phyloP scores from a whole-genome alignment of 331 rosid species.

The Quercus lobata region DNA sequence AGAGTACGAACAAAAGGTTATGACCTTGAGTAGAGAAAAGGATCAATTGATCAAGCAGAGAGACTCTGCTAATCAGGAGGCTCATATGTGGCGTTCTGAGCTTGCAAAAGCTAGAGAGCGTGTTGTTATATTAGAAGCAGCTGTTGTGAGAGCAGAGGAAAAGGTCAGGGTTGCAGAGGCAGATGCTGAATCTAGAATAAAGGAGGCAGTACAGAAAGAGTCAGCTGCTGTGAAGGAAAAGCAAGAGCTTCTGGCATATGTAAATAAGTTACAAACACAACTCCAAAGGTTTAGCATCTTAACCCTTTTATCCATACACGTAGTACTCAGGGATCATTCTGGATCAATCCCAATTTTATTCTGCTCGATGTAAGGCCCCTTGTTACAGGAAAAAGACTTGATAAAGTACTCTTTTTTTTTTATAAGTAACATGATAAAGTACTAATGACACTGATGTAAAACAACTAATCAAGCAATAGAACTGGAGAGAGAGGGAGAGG shows the following conservation, averaged over 20 bases:
- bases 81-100: constrained; percentile 94
- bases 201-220: constrained; percentile 77
- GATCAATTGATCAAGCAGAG: constrained; percentile 73
- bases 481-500: background rate
- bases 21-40: constrained; percentile 62
- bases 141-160: constrained; percentile 88
- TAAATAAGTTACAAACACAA: constrained; percentile 79
- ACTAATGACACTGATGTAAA: background rate
- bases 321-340: background rate
- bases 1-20: constrained; percentile 60
- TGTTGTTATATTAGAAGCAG: constrained; percentile 83
- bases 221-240: constrained; percentile 65
- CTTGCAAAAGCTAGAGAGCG: constrained; percentile 96
- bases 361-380: background rate
- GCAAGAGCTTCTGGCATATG: constrained; percentile 79
- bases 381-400: background rate
- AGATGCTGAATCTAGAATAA: constrained; percentile 72
- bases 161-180: constrained; percentile 84
- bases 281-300: constrained; percentile 73
- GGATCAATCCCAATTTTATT: constrained; percentile 2
- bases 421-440: background rate
- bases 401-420: background rate
- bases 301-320: constrained; percentile 16
- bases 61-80: constrained; percentile 81
- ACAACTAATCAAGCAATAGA: background rate